Percentiles rank a stretch among this genome's conserved stretches.
These are phyloP conservation scores for Cryphonectria japonica DNA, from an alignment of 2,329 filamentous ascomycete species.

Conservation along the genomic window DNA sequence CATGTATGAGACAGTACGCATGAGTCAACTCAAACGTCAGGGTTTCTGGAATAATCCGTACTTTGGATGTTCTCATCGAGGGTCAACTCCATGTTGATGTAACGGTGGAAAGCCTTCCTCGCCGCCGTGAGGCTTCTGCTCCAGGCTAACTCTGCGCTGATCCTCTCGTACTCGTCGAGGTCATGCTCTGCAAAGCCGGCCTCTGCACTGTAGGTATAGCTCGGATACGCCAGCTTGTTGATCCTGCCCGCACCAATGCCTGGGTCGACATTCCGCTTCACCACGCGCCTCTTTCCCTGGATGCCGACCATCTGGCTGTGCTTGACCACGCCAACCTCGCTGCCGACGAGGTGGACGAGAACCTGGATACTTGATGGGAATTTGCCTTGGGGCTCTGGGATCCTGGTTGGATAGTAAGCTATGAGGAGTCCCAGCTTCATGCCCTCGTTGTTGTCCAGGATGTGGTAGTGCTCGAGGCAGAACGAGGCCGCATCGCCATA, in stretches of 20 bases:
- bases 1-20: too few species aligned
- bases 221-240: conserved; percentile 42
- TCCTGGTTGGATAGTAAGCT: conserved; percentile 50
- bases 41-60: conserved; percentile 29
- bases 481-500: conserved; percentile 48
- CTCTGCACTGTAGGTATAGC: conserved; percentile 51
- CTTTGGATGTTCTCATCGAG: conserved; percentile 69
- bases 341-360: conserved; percentile 47
- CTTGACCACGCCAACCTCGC: conserved; percentile 46
- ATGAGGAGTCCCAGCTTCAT: conserved; percentile 48
- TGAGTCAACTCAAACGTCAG: too few species aligned
- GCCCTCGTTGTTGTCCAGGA: conserved; percentile 49
- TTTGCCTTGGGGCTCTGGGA: conserved; percentile 47
- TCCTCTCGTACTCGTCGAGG: conserved; percentile 67
- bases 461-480: conserved; percentile 50
- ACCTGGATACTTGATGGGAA: conserved; percentile 46
- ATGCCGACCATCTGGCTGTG: conserved; percentile 50
- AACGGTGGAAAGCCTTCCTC: conserved; percentile 61
- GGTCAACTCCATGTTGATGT: conserved; percentile 65
- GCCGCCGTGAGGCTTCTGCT: conserved; percentile 64
- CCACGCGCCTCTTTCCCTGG: conserved; percentile 47
- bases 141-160: conserved; percentile 70
- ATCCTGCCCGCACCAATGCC: conserved; percentile 45
- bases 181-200: conserved; percentile 74
- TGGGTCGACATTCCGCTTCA: conserved; percentile 39